Base-by-base conservation (phyloP, 2,329 filamentous ascomycete species). In the Pyrenochaeta sp. region DNA sequence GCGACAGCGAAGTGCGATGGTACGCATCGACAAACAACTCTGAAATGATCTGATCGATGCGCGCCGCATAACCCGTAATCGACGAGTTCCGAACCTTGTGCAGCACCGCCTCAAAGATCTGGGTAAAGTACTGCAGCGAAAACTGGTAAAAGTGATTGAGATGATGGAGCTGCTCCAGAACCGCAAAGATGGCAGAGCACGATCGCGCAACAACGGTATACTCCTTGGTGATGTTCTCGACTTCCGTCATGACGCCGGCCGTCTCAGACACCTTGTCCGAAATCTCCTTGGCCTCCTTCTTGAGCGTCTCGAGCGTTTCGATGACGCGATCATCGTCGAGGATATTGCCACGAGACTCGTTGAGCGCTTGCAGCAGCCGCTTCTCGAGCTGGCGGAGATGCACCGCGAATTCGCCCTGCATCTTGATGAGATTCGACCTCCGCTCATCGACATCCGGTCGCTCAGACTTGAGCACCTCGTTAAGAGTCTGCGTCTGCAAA, bases 81-180 rank as follows among this genome's bases (percentile, higher is more conserved):
- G 82, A 81, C 37, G 94, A 78, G 47, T 84, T 85, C 63, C 87
- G 86, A 72, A 95, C 95, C 45, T 84, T 82, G 58, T 88, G 88
- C 26, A 99, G 81, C 6, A 99, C 94, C 5, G 88, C 85, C 68
- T 96, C 89, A 82, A 99, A 99, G 60, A 99, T 99, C 69, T 96
- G 89, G 41, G 96, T 83, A 75, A 99, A 99, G 75, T 96, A 99
- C 72, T 96, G 92, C 47, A 99, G 81, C 24, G 94, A 99, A 80
- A 99, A 99, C 70, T 97, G 95, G 73, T 99, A 99, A 75, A 97
- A 97, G 78, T 97, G 94, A 72, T 99, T 96, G 70, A 99, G 86
- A 68, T 96, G 95, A 73, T 97, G 93, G 44, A 99, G 83, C 72
- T 99, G 93, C 75, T 99, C 95, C 49, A 99, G 79, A 10, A 99